These are phyloP conservation scores for Paspalum vaginatum DNA, from an alignment of 176 grass and related monocot genomes.

Conservation along the genomic window DNA sequence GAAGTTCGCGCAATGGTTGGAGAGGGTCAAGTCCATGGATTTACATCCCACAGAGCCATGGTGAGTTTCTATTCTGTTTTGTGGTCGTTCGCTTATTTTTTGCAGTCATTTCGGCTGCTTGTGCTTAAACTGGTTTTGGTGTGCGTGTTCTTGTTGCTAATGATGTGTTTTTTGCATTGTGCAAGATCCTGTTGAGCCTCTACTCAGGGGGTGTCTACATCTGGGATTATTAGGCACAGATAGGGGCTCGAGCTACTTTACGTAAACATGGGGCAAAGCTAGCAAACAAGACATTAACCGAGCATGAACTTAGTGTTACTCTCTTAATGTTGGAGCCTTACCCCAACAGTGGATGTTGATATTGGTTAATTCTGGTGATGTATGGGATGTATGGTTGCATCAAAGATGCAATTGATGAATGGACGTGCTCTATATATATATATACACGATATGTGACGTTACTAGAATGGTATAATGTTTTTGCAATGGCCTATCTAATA, in stretches of 20 bases:
- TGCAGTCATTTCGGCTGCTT: neutral
- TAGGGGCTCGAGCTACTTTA: conserved; percentile 23
- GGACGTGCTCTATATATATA: too few species aligned
- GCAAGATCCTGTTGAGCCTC: conserved; percentile 88
- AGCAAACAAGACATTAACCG: neutral
- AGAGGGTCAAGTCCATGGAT: conserved; percentile 98
- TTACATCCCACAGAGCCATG: conserved; percentile 99
- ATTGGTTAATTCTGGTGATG: too few species aligned
- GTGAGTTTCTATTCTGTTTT: conserved; percentile 39
- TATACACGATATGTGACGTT: too few species aligned
- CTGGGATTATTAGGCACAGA: conserved; percentile 97
- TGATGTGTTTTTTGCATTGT: conserved; percentile 33
- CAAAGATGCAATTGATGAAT: too few species aligned
- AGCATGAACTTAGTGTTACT: neutral
- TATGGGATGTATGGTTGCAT: too few species aligned
- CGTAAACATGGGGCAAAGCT: neutral
- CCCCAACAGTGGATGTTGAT: too few species aligned
- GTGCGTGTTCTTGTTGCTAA: conserved; percentile 26
- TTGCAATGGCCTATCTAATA: too few species aligned
- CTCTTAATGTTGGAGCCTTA: neutral
- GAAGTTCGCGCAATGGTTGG: conserved; percentile 93
- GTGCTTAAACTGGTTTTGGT: conserved; percentile 13
- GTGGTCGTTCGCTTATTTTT: conserved; percentile 18
- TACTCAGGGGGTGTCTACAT: conserved; percentile 96
- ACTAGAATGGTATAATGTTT: too few species aligned